phyloP scores from a whole-genome alignment of 2,329 filamentous ascomycete species.

The Pseudogymnoascus sp. region DNA sequence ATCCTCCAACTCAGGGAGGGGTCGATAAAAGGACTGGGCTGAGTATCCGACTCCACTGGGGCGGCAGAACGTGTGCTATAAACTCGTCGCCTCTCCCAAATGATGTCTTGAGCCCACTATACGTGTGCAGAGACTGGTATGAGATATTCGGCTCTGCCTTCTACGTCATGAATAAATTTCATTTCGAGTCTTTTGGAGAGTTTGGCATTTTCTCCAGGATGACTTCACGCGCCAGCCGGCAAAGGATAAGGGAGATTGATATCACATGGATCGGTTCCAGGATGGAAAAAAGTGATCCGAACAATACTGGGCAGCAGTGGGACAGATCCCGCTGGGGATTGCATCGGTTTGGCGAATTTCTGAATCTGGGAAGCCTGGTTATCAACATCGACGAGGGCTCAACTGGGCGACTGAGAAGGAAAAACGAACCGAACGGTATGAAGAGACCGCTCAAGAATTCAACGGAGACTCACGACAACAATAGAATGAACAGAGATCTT shows the following conservation, averaged over 20 bases:
- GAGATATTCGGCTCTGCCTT: neutral
- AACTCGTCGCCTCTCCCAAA: neutral
- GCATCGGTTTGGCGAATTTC: neutral
- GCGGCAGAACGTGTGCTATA: neutral
- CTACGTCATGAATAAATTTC: neutral
- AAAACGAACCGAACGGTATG: neutral
- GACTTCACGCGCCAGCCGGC: neutral
- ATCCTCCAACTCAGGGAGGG: neutral
- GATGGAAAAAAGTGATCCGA: neutral
- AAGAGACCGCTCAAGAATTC: neutral
- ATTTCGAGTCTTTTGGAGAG: neutral
- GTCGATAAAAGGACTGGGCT: neutral
- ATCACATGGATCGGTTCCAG: neutral
- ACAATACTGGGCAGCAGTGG: rapidly evolving
- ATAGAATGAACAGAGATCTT: neutral
- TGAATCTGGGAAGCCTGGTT: neutral
- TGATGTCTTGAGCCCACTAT: neutral
- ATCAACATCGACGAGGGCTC: neutral
- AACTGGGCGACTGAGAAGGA: neutral
- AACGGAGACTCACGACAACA: neutral
- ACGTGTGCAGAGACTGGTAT: neutral
- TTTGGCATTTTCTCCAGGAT: neutral
- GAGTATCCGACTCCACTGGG: neutral
- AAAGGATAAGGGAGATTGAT: neutral
- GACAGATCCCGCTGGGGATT: neutral